Evolutionary conservation across 768 basidiomycete species (phyloP).

Genomic region (Lactifluus volemus): DNA sequence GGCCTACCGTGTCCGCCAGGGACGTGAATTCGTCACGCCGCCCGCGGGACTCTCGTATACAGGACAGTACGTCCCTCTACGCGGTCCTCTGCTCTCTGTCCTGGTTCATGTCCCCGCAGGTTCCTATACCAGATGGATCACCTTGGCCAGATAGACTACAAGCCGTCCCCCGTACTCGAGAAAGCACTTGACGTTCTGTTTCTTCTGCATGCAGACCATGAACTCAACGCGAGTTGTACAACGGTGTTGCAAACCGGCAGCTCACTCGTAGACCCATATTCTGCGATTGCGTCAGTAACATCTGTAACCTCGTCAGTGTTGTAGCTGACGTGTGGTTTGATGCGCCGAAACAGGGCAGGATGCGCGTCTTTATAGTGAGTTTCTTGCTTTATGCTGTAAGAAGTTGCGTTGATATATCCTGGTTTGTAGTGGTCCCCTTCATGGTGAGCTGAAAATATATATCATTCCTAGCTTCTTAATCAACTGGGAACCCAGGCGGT

Average conservation of each 20-base stretch:
- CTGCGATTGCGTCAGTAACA: conserved; percentile 62
- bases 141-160: conserved; percentile 60
- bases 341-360: conserved; percentile 45
- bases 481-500: conserved; percentile 42
- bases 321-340: background rate
- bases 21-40: conserved; percentile 78
- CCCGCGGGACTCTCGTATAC: conserved; percentile 78
- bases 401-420: background rate
- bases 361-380: conserved; percentile 83
- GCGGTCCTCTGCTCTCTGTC: background rate
- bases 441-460: conserved; percentile 36
- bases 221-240: conserved; percentile 79
- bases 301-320: background rate
- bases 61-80: conserved; percentile 51
- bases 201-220: conserved; percentile 85
- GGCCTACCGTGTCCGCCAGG: conserved; percentile 90
- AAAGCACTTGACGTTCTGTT: conserved; percentile 86
- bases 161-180: conserved; percentile 75
- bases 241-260: conserved; percentile 84
- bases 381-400: background rate
- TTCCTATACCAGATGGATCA: conserved; percentile 92
- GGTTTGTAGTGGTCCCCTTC: conserved; percentile 52
- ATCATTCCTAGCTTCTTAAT: background rate
- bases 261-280: conserved; percentile 86
- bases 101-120: conserved; percentile 27